These are phyloP conservation scores for Penicillium thymicola DNA, from an alignment of 2,329 filamentous ascomycete species.

Conservation along the genomic window DNA sequence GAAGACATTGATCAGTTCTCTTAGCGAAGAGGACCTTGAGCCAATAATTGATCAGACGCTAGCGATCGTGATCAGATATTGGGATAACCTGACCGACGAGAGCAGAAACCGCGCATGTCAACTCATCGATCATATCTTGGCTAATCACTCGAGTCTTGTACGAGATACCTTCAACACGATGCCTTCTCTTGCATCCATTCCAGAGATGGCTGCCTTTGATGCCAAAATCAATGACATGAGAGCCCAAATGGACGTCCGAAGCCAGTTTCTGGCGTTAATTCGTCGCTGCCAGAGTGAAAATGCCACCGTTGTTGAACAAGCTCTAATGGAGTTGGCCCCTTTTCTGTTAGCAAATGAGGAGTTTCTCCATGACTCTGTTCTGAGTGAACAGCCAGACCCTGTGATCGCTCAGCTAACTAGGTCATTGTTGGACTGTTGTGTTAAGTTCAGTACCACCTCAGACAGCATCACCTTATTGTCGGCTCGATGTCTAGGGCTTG, in stretches of 20 bases:
- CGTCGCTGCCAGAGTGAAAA: slow-evolving; percentile 78
- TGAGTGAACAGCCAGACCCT: slow-evolving; percentile 78
- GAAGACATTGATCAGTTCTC: slow-evolving; percentile 69
- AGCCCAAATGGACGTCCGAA: slow-evolving; percentile 61
- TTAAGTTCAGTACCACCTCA: slow-evolving; percentile 70
- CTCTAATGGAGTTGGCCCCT: slow-evolving; percentile 70
- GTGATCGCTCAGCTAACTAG: slow-evolving; percentile 70
- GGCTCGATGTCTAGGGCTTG: slow-evolving; percentile 77
- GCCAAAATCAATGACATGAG: slow-evolving; percentile 63
- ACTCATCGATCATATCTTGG: slow-evolving; percentile 64
- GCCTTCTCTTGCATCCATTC: slow-evolving; percentile 71
- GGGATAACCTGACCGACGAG: slow-evolving; percentile 62
- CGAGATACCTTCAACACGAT: slow-evolving; percentile 68
- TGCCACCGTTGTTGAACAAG: slow-evolving; percentile 76
- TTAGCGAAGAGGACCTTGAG: slow-evolving; percentile 76
- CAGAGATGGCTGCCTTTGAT: slow-evolving; percentile 66
- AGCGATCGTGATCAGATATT: slow-evolving; percentile 79
- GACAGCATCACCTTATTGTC: slow-evolving; percentile 68
- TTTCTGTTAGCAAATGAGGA: slow-evolving; percentile 72
- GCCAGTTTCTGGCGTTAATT: slow-evolving; percentile 67
- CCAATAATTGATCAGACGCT: slow-evolving; percentile 84
- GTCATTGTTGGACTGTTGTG: slow-evolving; percentile 77
- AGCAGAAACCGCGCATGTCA: slow-evolving; percentile 60
- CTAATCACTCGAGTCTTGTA: slow-evolving; percentile 60
- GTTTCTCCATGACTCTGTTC: slow-evolving; percentile 72